Base-by-base conservation (phyloP, 768 basidiomycete species). In the Chalciporus sphaerocephalus region DNA sequence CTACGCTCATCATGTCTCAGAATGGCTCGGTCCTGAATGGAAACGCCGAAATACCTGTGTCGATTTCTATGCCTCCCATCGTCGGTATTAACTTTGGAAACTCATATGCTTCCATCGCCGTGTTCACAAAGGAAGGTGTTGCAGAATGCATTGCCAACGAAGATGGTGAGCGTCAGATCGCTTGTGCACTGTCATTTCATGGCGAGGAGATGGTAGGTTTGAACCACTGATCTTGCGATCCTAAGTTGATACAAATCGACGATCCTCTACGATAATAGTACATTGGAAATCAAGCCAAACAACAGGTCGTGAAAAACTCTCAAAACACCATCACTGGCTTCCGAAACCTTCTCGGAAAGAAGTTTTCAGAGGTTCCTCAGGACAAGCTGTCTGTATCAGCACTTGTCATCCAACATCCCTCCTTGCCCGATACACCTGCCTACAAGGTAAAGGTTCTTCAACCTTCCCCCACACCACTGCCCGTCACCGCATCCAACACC, bases 131-230 rank as follows among this genome's bases (percentile, higher is more conserved):
- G 92, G 92, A 96, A 68, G 90, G 90, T 11, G 73, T 87, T 23
- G 85, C 94, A 34, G 90, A 93, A 60, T 95, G 91, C 63, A 97
- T 98, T 50, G 96, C 94, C 5, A 98, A 97, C 64, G 94, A 98
- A 63, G 95, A 98, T 63, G 95, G 96, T 23, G 95, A 97, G 62
- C 85, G 96, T 24, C 95, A 99, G 71, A 98, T 99, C 58, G 92
- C 92, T 0, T 92, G 90, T 62, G 92, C 92, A 21, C 74, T 98
- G 44, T 81, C 93, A 0, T 98, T 95, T 65, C 80, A 81, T 32
- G 92, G 92, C 21, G 90, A 95, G 66, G 88, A 97, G 66, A 82
- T 86, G 63, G 93, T 92, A 60, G 74, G n/a, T 21, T 35, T 13
- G 36, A 8, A 20, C 38, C 20, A 24, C 21, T 51, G 12, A 47